Conservation (phyloP, 2,329 filamentous ascomycete genomes). For the Penicillium janthinellum region DNA sequence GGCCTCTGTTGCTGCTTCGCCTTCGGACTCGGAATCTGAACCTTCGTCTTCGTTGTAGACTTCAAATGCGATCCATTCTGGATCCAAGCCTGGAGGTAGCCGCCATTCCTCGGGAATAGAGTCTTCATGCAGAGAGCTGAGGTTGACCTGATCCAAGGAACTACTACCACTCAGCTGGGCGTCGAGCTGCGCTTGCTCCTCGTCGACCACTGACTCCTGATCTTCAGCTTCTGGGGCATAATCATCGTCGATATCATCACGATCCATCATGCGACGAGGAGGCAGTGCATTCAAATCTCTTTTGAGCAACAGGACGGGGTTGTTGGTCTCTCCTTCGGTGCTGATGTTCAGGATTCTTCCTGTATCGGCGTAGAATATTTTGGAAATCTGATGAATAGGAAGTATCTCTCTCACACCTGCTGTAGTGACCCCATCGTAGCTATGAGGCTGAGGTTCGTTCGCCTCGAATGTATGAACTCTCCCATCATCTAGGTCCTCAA, state of each 20-base stretch:
- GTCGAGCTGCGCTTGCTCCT: constrained; percentile 43
- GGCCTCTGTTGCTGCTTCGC: constrained; percentile 31
- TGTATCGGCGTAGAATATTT: constrained; percentile 91
- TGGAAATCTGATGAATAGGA: constrained; percentile 75
- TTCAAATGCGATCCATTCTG: constrained; percentile 89
- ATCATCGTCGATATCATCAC: constrained; percentile 43
- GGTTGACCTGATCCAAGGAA: constrained; percentile 12
- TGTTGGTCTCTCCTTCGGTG: constrained; percentile 67
- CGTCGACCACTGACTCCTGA: constrained; percentile 44
- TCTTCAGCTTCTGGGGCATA: constrained; percentile 32
- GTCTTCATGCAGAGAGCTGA: constrained; percentile 31
- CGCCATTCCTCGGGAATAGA: constrained; percentile 53
- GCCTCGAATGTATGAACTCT: constrained; percentile 69
- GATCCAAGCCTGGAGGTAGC: constrained; percentile 74
- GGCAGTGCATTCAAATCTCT: constrained; percentile 66
- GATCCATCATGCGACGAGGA: constrained; percentile 60
- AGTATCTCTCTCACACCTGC: constrained; percentile 69
- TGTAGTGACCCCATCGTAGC: constrained; percentile 61
- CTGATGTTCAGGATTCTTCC: constrained; percentile 87
- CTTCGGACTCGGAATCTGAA: constrained; percentile 56
- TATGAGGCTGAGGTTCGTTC: constrained; percentile 55
- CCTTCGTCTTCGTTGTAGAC: constrained; percentile 70
- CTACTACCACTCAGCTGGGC: constrained; percentile 36
- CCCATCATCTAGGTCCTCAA: constrained; percentile 78
- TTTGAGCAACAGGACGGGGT: constrained; percentile 73